A percentile compares a stretch with the other conserved stretches of the same genome.
Evolutionary conservation across 352 stramenopile species (phyloP).

Genomic region (Globisporangium parvum): DNA sequence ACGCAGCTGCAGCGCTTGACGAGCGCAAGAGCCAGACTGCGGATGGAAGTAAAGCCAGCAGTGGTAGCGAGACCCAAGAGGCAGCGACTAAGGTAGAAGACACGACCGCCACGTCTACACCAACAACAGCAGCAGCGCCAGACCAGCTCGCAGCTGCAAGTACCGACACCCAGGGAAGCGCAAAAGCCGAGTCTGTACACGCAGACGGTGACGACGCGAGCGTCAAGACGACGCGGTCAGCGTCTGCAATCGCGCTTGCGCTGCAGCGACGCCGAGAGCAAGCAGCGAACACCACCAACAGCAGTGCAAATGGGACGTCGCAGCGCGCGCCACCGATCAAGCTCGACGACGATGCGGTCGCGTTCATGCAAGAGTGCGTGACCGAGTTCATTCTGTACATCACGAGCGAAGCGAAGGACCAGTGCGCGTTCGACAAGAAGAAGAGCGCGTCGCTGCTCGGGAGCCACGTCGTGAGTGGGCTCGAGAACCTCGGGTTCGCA

Average conservation of each 20-base stretch:
- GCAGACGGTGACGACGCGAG: neutral
- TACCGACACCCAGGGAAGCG: too few relatives aligned
- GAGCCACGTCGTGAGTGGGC: conserved; percentile 46
- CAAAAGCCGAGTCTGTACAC: neutral
- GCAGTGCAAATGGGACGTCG: conserved; percentile 8
- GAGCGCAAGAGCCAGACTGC: neutral
- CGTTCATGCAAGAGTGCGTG: conserved; percentile 81
- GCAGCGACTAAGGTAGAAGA: too few relatives aligned
- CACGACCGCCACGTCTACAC: too few relatives aligned
- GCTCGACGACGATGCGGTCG: conserved; percentile 71
- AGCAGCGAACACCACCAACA: conserved; percentile 1
- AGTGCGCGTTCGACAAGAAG: conserved; percentile 56
- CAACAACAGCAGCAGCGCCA: too few relatives aligned
- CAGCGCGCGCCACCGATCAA: conserved; percentile 26
- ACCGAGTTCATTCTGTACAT: conserved; percentile 82
- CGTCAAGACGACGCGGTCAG: conserved; percentile 3
- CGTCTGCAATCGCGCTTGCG: neutral
- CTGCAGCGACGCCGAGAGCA: conserved; percentile 3
- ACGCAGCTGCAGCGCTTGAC: neutral
- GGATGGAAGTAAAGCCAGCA: neutral
- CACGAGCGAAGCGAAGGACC: conserved; percentile 73
- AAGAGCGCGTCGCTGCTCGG: conserved; percentile 60
- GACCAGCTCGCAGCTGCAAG: neutral
- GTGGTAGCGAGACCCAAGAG: neutral
- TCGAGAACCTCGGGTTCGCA: conserved; percentile 65